Percentiles rank a stretch among this genome's conserved stretches.
These are phyloP conservation scores for Erigeron canadensis DNA, from an alignment of 129 eudicot genomes.

Conservation along the genomic window DNA sequence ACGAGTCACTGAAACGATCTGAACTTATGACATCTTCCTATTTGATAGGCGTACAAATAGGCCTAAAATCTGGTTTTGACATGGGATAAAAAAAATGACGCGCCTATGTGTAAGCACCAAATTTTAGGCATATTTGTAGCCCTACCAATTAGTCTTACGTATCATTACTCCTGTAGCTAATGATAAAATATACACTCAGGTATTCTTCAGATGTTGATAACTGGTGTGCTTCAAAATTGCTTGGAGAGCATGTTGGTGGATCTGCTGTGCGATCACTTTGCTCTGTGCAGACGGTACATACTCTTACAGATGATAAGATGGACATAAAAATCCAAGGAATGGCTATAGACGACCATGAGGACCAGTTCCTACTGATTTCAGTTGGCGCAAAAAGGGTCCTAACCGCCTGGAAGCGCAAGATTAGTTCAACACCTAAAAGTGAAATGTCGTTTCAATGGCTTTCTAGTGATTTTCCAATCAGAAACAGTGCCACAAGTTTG, in stretches of 20 bases:
- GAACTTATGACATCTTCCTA: slow-evolving; percentile 8
- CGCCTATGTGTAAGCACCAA: too few species aligned
- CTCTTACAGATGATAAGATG: slow-evolving; percentile 35
- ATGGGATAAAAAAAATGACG: too few species aligned
- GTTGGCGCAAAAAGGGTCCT: slow-evolving; percentile 97
- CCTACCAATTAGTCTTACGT: too few species aligned
- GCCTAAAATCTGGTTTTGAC: too few species aligned
- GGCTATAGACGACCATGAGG: slow-evolving; percentile 44
- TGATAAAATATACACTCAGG: slow-evolving; percentile 43
- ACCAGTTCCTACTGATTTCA: slow-evolving; percentile 63
- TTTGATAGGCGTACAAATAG: too few species aligned
- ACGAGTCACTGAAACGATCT: background rate
- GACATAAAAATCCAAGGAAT: slow-evolving; percentile 22
- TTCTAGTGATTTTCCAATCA: slow-evolving; percentile 83
- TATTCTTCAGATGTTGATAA: slow-evolving; percentile 54
- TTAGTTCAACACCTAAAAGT: slow-evolving; percentile 30
- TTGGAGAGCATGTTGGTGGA: slow-evolving; percentile 99
- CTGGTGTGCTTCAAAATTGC: slow-evolving; percentile 82
- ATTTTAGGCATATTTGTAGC: too few species aligned
- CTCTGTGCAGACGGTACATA: slow-evolving; percentile 64
- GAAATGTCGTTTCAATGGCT: slow-evolving; percentile 86
- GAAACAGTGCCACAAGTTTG: slow-evolving; percentile 35
- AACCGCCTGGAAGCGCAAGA: slow-evolving; percentile 77
- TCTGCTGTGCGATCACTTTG: slow-evolving; percentile 92
- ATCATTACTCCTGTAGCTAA: background rate